Conservation (phyloP, 805 yeast genomes). For the Candida sithepensis region DNA sequence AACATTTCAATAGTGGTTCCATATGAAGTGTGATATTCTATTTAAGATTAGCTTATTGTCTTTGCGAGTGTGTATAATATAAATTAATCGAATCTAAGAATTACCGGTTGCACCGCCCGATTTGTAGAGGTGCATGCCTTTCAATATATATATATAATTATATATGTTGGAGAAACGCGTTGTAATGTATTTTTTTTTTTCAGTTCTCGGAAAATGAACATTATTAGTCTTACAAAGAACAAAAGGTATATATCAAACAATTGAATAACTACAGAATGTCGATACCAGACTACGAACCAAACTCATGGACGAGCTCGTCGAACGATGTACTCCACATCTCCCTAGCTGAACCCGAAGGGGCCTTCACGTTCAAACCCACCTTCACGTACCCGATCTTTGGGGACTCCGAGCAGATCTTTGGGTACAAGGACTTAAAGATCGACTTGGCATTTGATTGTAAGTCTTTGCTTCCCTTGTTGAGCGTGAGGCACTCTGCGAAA, state of each 20-base stretch:
- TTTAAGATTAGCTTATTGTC: neutral
- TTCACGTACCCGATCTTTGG: slow-evolving; percentile 95
- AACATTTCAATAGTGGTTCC: slow-evolving; percentile 16
- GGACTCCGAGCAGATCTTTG: slow-evolving; percentile 83
- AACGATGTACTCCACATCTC: slow-evolving; percentile 63
- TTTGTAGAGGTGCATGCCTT: too few species aligned
- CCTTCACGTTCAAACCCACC: slow-evolving; percentile 65
- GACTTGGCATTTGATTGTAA: slow-evolving; percentile 69
- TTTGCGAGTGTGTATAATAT: neutral
- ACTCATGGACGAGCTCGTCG: slow-evolving; percentile 70
- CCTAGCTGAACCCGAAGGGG: slow-evolving; percentile 54
- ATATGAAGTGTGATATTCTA: neutral
- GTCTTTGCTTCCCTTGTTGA: slow-evolving; percentile 70
- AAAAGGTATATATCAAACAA: too few species aligned
- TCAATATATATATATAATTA: too few species aligned
- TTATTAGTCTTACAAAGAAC: too few species aligned
- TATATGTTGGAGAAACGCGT: neutral
- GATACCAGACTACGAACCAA: slow-evolving; percentile 26
- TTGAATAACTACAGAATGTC: slow-evolving; percentile 1
- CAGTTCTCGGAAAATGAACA: too few species aligned
- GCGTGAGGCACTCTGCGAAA: slow-evolving; percentile 52
- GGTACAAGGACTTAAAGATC: slow-evolving; percentile 68
- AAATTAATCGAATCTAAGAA: too few species aligned
- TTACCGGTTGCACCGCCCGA: too few species aligned
- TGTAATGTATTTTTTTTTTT: neutral